Percentiles rank a stretch among this genome's conserved stretches.
phyloP scores from a whole-genome alignment of 73 alveolate genomes.

The Paramecium biaurelia region DNA sequence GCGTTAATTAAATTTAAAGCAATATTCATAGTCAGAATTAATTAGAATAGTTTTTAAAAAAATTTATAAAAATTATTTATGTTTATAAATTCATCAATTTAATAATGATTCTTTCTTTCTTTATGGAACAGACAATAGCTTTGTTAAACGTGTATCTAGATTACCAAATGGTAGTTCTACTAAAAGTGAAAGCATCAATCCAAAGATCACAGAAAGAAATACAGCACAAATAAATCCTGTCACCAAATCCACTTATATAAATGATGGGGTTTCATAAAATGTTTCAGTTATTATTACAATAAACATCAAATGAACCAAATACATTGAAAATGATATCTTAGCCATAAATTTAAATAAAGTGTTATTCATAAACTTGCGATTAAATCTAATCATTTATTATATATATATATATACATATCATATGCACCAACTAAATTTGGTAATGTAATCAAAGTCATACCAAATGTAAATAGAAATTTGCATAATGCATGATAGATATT shows the following conservation, averaged over 20 bases:
- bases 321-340: not conserved
- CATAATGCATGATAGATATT: not conserved
- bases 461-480: not conserved
- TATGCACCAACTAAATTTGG: not conserved
- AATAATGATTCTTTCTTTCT: not conserved
- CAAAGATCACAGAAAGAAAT: not conserved
- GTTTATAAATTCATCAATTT: not conserved
- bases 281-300: not conserved
- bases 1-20: not conserved
- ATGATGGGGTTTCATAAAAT: not conserved
- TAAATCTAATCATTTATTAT: not conserved
- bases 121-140: not conserved
- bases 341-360: not conserved
- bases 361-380: not conserved
- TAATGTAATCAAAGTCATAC: not conserved
- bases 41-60: not conserved
- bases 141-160: not conserved
- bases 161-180: conserved; percentile 5
- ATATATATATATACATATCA: not conserved
- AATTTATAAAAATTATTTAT: not conserved
- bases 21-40: not conserved
- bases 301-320: not conserved
- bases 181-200: not conserved
- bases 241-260: too few species aligned
- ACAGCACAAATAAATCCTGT: not conserved